These are phyloP conservation scores for Clitopilus passeckerianus DNA, from an alignment of 768 basidiomycete genomes.

Conservation along the genomic window DNA sequence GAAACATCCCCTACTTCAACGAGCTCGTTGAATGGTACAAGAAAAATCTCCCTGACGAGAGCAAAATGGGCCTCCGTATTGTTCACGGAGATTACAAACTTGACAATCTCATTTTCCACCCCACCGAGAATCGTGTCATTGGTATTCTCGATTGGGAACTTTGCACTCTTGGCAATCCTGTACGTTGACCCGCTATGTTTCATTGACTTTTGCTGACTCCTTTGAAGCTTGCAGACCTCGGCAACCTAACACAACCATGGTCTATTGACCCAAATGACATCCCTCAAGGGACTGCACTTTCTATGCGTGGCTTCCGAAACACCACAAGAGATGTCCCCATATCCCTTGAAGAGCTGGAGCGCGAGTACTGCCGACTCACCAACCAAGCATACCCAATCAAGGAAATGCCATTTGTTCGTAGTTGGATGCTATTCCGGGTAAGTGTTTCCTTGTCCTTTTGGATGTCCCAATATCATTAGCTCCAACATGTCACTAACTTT, in stretches of 20 bases:
- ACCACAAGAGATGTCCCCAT: constrained; percentile 52
- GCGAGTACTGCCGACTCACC: constrained; percentile 71
- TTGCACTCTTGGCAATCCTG: constrained; percentile 90
- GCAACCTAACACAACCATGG: constrained; percentile 88
- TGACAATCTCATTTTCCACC: constrained; percentile 96
- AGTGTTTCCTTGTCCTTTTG: constrained; percentile 13
- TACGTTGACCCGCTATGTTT: constrained; percentile 26
- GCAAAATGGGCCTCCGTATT: constrained; percentile 70
- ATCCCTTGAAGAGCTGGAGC: constrained; percentile 66
- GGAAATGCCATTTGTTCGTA: constrained; percentile 76
- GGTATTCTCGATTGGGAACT: constrained; percentile 98
- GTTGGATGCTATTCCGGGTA: constrained; percentile 85
- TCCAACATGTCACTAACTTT: constrained; percentile 1
- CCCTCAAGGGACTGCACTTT: constrained; percentile 17
- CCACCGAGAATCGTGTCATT: constrained; percentile 86
- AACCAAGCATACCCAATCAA: constrained; percentile 67
- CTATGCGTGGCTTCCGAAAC: constrained; percentile 62
- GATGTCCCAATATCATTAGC: background rate
- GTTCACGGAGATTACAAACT: constrained; percentile 98
- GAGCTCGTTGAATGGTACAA: constrained; percentile 77
- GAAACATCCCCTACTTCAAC: constrained; percentile 71
- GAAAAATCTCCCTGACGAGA: constrained; percentile 71
- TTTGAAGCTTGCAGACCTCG: constrained; percentile 76
- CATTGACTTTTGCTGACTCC: background rate
- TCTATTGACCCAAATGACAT: constrained; percentile 41